Base-by-base conservation (phyloP, 805 yeast species). In the Pichia sporocuriosa region DNA sequence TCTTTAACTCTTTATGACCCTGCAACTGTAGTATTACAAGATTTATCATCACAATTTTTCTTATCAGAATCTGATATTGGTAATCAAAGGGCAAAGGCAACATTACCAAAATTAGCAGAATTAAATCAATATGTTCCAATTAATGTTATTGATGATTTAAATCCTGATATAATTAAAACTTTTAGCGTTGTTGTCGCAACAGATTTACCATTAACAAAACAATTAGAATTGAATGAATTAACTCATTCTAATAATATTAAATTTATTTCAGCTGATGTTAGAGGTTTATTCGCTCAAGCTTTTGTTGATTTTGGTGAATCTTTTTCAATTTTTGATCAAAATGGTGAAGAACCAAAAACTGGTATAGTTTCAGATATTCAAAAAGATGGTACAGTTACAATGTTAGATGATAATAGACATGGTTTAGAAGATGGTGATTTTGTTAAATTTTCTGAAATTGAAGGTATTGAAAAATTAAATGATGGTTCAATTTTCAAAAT, bases 341-440 rank as follows among this genome's bases (percentile, higher is more conserved):
- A 84, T 39, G 99, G 98, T 39, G 97, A 93, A 66, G 97, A 93
- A 63, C 95, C 96, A 15, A 67, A 69, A 37, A 59, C 79, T 4
- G 97, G 98, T 35, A 83, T 86, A 45, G 85, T 93, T 2, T 84
- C 96, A 1, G 95, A 85, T 58, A 83, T 93, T 46, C 96, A 89
- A 58, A 60, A 67, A 10, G 75, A 85, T 58, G 97, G 97, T 44
- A 82, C 88, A 10, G 96, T 93, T n/a, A 83, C 96, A 17, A 86
- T 84, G 70, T 72, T 90, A 53, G 96, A 84, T 58, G 97, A 87
- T 49, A 81, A 77, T 46, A 80, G 97, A 63, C 99, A 93, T 58
- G 95, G 95, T 16, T 70, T 93, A 41, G 86, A 89, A 68, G 96
- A 87, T 62, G 97, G 97, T 15, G 84, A 84, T 54, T 84, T 67